A percentile compares a stretch with the other conserved stretches of the same genome.
Evolutionary conservation across 257 asterid species (phyloP).

Genomic region (Rehmannia glutinosa): DNA sequence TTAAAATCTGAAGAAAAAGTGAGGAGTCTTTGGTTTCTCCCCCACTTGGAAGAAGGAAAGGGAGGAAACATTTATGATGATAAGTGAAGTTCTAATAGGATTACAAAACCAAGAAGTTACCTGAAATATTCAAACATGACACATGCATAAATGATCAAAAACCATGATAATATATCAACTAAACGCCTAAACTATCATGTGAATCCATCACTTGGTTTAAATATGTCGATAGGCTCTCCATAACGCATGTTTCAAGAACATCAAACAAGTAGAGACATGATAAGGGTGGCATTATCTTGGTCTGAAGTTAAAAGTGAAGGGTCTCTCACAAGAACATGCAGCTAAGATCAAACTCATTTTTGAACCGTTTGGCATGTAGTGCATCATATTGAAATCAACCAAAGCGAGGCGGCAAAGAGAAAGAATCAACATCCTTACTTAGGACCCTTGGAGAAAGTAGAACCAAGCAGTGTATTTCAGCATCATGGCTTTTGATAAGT

Average conservation of each 20-base stretch:
- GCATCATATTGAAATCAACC: too few relatives aligned
- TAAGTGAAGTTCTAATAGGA: neutral
- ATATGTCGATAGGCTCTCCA: neutral
- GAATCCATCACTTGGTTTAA: conserved; percentile 1
- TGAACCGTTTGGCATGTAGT: too few relatives aligned
- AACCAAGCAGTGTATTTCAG: neutral
- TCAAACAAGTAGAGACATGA: too few relatives aligned
- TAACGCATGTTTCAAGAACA: neutral
- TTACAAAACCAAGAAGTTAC: conserved; percentile 2
- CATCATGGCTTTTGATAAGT: too few relatives aligned
- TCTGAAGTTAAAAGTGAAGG: too few relatives aligned
- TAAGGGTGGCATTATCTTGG: too few relatives aligned
- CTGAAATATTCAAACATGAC: neutral
- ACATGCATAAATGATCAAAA: neutral
- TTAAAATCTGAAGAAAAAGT: neutral
- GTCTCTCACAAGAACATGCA: too few relatives aligned
- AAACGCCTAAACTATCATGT: too few relatives aligned
- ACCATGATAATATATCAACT: neutral
- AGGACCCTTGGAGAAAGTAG: neutral
- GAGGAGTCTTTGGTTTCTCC: neutral
- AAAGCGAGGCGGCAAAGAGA: neutral
- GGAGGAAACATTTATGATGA: neutral
- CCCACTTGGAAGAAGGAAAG: neutral
- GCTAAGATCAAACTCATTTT: too few relatives aligned
- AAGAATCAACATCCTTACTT: neutral